Base-by-base conservation (phyloP, 331 rosid species). In the Saraca asoca region DNA sequence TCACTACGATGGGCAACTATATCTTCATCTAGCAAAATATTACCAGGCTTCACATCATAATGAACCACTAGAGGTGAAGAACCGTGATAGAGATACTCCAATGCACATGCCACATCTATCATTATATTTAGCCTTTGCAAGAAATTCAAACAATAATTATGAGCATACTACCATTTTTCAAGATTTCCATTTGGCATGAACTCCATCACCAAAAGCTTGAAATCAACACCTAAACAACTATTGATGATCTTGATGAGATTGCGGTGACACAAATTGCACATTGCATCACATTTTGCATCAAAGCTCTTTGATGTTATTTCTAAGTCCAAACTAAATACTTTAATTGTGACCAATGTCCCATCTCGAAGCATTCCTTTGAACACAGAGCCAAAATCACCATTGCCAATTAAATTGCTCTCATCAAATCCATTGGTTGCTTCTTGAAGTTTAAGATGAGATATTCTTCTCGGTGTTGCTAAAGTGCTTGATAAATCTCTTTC, bases 131-230 rank as follows among this genome's bases (percentile, higher is more conserved):
- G 11, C 24, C 66, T 34, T 57, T 58, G 75, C 4, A 39, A 7
- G 9, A 70, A 24, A 7, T 31, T 24, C 4, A 60, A 61, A 29
- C 37, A 42, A 20, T 12, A 19, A 9, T 33, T 31, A 0, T 41
- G 54, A 61, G 62, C 34, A 7, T 71, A 39, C 12, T 58, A 10
- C 51, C 67, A 59, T 10, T 37, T 57, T 7, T 59, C 53, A 8
- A 70, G 75, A 14, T 43, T 70, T 1, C 61, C 68, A 37, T 70
- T 70, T 48, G 61, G 46, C 75, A 70, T 70, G 50, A 51, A 71
- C 12, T 61, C 17, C 42, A 71, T 14, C 6, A 71, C 45, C 10
- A 51, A 31, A 11, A 54, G 52, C 31, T 12, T 29, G 19, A 42
- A 57, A 6, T 68, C 73, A 68, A 34, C 54, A 50, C 33, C 54